Base-by-base conservation (phyloP, 306 rosid species). In the Trifolium dubium region DNA sequence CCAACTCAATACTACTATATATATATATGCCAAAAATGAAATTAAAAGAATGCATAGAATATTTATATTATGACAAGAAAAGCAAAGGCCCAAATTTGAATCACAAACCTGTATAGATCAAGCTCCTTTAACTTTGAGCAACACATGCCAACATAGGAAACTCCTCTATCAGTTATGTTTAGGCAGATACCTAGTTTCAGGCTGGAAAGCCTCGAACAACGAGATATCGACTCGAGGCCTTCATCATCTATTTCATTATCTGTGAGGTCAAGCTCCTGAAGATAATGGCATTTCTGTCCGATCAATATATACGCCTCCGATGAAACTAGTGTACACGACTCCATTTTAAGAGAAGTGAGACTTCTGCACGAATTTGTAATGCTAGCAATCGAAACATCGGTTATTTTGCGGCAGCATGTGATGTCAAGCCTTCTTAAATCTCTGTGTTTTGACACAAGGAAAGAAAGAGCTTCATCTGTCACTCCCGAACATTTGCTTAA, bases 231-330 rank as follows among this genome's bases (percentile, higher is more conserved):
- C 71, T 78, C 78, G 28, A 92, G 78, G 79, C 96, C 97, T 92
- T 92, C 92, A 76, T 92, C 91, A 13, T 88, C 97, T 19, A 92
- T 74, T 85, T 94, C 99, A 65, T 94, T 92, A 54, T 94, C 99
- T 11, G 97, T 94, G 39, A 94, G 74, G 74, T 94, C 99, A 72
- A 94, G 92, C 86, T 88, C 97, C 86, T 88, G 86, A 11, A 94
- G 93, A 62, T 50, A 73, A 68, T 54, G 83, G 31, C 99, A 92
- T 79, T 77, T 78, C 76, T 80, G 85, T 51, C 97, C 97, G 51
- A 94, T 86, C 80, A 90, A 64, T 70, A 82, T 59, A 80, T 92
- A 92, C 59, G 90, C 95, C 79, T 92, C 89, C 56, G 80, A 75
- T 62, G 92, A 81, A 81, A 94, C 96, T 64, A 85, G 85, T 37